phyloP scores from a whole-genome alignment of 2,329 filamentous ascomycete genomes.

The Penicillium sp. region DNA sequence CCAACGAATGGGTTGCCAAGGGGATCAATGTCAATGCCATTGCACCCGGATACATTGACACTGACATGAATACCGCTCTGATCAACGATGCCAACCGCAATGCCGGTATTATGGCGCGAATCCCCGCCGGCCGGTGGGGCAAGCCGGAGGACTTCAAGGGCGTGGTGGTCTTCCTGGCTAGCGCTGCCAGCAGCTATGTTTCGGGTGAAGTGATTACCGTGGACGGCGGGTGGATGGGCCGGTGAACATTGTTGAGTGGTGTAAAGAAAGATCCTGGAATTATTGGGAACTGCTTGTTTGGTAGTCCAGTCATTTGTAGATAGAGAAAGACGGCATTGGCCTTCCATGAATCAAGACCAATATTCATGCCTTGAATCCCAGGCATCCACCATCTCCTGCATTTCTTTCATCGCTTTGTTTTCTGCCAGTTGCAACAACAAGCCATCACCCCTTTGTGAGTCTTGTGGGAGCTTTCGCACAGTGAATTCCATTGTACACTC shows the following conservation, averaged over 20 bases:
- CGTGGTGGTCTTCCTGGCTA: constrained; percentile 71
- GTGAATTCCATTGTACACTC: no score
- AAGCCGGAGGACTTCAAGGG: constrained; percentile 85
- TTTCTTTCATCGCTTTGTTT: neutral
- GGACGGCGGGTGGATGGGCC: constrained; percentile 90
- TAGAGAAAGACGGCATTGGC: no score
- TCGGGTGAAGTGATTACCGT: constrained; percentile 78
- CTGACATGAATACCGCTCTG: constrained; percentile 83
- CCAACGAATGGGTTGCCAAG: constrained; percentile 50
- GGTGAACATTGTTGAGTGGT: constrained; percentile 48
- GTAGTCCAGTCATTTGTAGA: no score
- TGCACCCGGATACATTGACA: constrained; percentile 51
- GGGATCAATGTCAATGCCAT: constrained; percentile 61
- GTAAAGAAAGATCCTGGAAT: neutral
- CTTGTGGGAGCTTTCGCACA: no score
- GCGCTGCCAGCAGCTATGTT: constrained; percentile 74
- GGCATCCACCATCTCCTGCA: neutral
- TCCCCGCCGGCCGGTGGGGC: constrained; percentile 82
- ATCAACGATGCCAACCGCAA: constrained; percentile 68
- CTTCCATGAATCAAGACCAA: neutral
- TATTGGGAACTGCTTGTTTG: neutral
- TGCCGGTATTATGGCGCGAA: constrained; percentile 71
- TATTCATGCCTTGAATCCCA: neutral
- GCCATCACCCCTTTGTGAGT: no score
- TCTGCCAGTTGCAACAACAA: neutral